Conservation (phyloP, 805 yeast genomes). For the Jamesozyma piceae region DNA sequence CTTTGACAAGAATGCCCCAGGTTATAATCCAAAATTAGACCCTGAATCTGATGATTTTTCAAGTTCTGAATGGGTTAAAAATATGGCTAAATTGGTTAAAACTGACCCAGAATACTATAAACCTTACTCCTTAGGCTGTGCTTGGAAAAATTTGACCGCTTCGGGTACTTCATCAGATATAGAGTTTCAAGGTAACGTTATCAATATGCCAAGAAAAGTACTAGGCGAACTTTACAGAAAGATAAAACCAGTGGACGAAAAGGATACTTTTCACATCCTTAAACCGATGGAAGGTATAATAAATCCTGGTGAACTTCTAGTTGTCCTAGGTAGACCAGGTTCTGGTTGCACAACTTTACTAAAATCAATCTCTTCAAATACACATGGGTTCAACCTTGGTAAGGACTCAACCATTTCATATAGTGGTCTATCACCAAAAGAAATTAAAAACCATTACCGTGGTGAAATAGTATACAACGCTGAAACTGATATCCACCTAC, state of each 20-base stretch:
- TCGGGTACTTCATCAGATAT: slow-evolving; percentile 51
- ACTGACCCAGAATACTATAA: slow-evolving; percentile 53
- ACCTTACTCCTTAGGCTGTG: slow-evolving; percentile 47
- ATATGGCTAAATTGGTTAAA: slow-evolving; percentile 42
- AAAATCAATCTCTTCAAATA: slow-evolving; percentile 45
- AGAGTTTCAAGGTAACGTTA: slow-evolving; percentile 56
- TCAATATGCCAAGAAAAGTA: slow-evolving; percentile 33
- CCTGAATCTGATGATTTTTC: slow-evolving; percentile 50
- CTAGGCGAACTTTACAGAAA: slow-evolving; percentile 10
- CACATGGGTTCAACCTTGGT: slow-evolving; percentile 46
- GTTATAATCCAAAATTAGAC: slow-evolving; percentile 40
- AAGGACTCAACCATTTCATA: slow-evolving; percentile 39
- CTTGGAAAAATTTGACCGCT: slow-evolving; percentile 51
- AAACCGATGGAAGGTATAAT: slow-evolving; percentile 48
- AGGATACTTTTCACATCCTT: slow-evolving; percentile 35
- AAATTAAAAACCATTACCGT: slow-evolving; percentile 39
- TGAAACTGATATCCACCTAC: slow-evolving; percentile 37
- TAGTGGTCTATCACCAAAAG: slow-evolving; percentile 39
- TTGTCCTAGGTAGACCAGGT: slow-evolving; percentile 75
- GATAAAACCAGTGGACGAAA: slow-evolving; percentile 14
- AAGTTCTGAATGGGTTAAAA: slow-evolving; percentile 55
- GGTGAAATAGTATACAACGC: slow-evolving; percentile 60
- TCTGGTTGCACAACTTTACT: slow-evolving; percentile 58
- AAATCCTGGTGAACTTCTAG: slow-evolving; percentile 58
- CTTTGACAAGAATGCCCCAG: slow-evolving; percentile 7